These are phyloP conservation scores for Neospora caninum DNA, from an alignment of 169 alveolate species.

Conservation along the genomic window DNA sequence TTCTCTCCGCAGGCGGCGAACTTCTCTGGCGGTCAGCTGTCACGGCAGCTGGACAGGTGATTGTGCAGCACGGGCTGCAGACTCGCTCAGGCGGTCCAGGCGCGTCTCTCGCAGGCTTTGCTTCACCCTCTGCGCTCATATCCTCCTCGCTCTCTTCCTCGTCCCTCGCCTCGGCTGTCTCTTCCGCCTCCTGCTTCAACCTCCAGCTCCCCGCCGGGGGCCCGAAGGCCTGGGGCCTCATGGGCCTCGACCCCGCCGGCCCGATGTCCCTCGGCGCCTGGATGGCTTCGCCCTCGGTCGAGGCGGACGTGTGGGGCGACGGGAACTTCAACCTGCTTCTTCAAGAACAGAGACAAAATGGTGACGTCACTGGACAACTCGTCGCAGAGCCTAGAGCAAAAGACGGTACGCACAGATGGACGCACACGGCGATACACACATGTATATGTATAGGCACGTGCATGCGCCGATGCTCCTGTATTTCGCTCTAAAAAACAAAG, in stretches of 20 bases:
- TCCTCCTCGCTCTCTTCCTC: conserved; percentile 30
- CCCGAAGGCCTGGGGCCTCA: background rate
- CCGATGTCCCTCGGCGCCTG: background rate
- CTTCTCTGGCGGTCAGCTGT: conserved; percentile 62
- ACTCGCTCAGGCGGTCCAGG: background rate
- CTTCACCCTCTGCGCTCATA: background rate
- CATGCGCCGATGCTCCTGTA: too few relatives aligned
- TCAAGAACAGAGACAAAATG: background rate
- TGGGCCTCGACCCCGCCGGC: background rate
- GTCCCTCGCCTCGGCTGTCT: background rate
- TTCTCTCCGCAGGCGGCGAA: conserved; percentile 44
- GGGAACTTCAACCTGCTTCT: conserved; percentile 6
- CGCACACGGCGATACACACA: too few relatives aligned
- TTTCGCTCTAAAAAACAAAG: too few relatives aligned
- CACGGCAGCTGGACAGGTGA: conserved; percentile 56
- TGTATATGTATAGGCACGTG: too few relatives aligned
- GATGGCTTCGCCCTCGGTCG: background rate
- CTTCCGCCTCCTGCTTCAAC: conserved; percentile 26
- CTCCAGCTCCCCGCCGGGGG: conserved; percentile 5
- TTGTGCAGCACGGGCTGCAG: background rate
- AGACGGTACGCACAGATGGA: background rate
- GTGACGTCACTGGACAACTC: background rate
- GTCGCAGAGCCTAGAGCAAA: background rate
- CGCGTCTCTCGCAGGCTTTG: background rate
- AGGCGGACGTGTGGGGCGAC: conserved; percentile 44